Base-by-base conservation (phyloP, 73 alveolate species). In the Breviolum minutum region DNA sequence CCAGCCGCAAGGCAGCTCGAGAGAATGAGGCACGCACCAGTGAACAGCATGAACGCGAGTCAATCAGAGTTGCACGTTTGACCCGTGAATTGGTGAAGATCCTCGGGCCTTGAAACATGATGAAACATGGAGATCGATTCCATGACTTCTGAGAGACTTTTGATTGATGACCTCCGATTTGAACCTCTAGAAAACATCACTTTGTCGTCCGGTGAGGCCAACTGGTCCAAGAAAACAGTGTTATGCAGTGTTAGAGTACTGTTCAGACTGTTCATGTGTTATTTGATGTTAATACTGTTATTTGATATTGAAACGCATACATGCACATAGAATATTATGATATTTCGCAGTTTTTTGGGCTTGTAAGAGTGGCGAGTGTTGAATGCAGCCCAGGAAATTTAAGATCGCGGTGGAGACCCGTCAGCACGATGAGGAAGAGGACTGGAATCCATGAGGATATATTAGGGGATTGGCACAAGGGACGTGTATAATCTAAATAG, bases 11-110 rank as follows among this genome's bases (percentile, higher is more conserved):
- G 97, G 97, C 97, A 24, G 97, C 97, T 9, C 87, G 97, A 22
- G 97, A 90, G 76, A 90, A 71, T 29, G 97, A 90, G 88, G 76
- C 85, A 60, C 62, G 80, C 9, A 90, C 86, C 77, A 60, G 76
- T 22, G 97, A 90, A 68, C 88, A 70, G 26, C 97, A 90, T 27
- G 97, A 90, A 61, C 97, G 97, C 40, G 97, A 90, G 97, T 90
- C 97, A 22, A 90, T 90, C 88, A 8, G 97, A n/a, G 76, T 90
- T 19, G 97, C 97, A 62, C 84, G 97, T 22, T 87, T 90, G 17
- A 90, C 97, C 29, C 84, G 97, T 27, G 97, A 90, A 27, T 87
- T 90, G 62, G 97, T 90, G 60, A 90, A 90, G 97, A 90, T 61
- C 74, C 77, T 24, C 40, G 86, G 88, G n/a, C 7, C 63, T 10